Percentiles rank a stretch among this genome's conserved stretches.
phyloP scores from a whole-genome alignment of 345 rosid species.

The Lepidium didymum region DNA sequence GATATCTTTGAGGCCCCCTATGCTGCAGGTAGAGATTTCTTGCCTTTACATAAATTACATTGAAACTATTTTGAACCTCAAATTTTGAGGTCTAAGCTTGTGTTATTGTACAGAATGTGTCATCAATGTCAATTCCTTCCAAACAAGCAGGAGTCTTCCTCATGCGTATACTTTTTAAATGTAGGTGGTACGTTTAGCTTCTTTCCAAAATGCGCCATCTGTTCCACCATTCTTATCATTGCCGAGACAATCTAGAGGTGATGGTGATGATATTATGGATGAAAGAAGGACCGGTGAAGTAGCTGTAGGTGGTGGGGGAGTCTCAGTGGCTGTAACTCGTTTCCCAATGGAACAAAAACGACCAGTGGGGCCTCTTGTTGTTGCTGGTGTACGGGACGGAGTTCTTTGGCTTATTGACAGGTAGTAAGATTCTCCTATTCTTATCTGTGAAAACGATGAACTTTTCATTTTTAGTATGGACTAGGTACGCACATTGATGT shows the following conservation, averaged over 20 bases:
- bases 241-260: conserved; percentile 76
- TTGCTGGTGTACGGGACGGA: conserved; percentile 94
- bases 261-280: conserved; percentile 67
- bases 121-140: not conserved
- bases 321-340: conserved; percentile 96
- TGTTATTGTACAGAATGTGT: not conserved
- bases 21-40: conserved; percentile 71
- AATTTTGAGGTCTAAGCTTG: not conserved
- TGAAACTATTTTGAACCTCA: not conserved
- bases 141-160: conserved; percentile 2
- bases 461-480: not conserved
- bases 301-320: conserved; percentile 99
- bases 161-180: conserved; percentile 17
- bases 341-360: conserved; percentile 91
- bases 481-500: conserved; percentile 4
- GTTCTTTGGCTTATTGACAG: conserved; percentile 99
- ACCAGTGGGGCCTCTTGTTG: conserved; percentile 92
- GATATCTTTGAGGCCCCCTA: conserved; percentile 75
- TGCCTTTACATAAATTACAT: conserved; percentile 8
- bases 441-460: not conserved
- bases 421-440: conserved; percentile 32
- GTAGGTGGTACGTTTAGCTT: conserved; percentile 96
- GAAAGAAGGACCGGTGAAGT: conserved; percentile 76
- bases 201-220: conserved; percentile 93
- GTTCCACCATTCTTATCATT: conserved; percentile 85